These are phyloP conservation scores for Trametes cingulata DNA, from an alignment of 768 basidiomycete genomes.

Conservation along the genomic window DNA sequence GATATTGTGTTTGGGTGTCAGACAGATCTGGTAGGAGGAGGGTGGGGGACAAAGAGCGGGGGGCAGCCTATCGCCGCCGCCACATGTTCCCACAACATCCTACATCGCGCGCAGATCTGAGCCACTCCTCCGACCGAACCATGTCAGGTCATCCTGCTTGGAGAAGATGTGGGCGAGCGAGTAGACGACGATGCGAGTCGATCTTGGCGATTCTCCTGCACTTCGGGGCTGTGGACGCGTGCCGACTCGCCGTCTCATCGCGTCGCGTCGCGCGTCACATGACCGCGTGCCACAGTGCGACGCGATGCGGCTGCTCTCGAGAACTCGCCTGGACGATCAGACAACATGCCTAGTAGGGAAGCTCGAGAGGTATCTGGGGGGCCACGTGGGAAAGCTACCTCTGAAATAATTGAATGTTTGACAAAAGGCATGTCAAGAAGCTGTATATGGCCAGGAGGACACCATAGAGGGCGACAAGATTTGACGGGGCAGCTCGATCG, in stretches of 20 bases:
- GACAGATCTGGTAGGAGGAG: background rate
- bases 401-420: too few species aligned
- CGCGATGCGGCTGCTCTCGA: too few species aligned
- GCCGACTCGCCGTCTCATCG: background rate
- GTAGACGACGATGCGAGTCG: too few species aligned
- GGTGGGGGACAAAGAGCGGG: slow-evolving; percentile 6
- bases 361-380: too few species aligned
- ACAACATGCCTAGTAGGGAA: too few species aligned
- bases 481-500: background rate
- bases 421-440: background rate
- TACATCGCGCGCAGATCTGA: slow-evolving; percentile 7
- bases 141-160: too few species aligned
- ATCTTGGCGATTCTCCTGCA: too few species aligned
- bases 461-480: background rate
- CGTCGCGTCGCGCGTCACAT: background rate
- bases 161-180: too few species aligned
- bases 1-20: too few species aligned
- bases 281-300: slow-evolving; percentile 2
- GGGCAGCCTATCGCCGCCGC: background rate
- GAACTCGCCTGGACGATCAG: too few species aligned
- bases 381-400: too few species aligned
- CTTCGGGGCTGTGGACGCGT: background rate
- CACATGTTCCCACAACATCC: slow-evolving; percentile 6
- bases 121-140: slow-evolving; percentile 9
- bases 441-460: background rate